A percentile compares a stretch with the other conserved stretches of the same genome.
Conservation (phyloP, 768 basidiomycete species). For the Gloeophyllum trabeum region DNA sequence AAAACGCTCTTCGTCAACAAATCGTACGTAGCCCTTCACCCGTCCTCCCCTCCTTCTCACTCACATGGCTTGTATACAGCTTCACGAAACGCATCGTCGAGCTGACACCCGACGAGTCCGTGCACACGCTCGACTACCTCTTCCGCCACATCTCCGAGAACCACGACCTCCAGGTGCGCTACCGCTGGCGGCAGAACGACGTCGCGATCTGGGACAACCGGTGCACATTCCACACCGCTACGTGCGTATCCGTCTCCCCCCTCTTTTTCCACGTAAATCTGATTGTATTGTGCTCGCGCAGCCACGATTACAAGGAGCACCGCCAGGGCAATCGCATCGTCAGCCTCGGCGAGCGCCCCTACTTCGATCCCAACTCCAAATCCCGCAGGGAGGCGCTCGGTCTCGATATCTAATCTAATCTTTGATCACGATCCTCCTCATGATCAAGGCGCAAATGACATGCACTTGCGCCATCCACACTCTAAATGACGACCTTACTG, state of each 20-base stretch:
- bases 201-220: conserved; percentile 57
- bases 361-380: conserved; percentile 28
- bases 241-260: conserved; percentile 6
- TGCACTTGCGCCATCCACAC: too few relatives aligned
- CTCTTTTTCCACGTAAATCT: background rate
- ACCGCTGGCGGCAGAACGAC: conserved; percentile 38
- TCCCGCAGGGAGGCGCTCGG: conserved; percentile 24
- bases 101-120: conserved; percentile 41
- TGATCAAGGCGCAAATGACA: too few relatives aligned
- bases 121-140: conserved; percentile 36
- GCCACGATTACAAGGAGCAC: conserved; percentile 21
- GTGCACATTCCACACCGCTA: conserved; percentile 32
- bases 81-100: conserved; percentile 48
- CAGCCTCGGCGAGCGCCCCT: conserved; percentile 41
- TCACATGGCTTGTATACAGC: conserved; percentile 11
- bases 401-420: background rate
- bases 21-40: conserved; percentile 17
- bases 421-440: too few relatives aligned
- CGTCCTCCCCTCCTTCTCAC: background rate
- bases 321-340: conserved; percentile 42
- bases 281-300: background rate
- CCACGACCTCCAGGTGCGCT: conserved; percentile 46
- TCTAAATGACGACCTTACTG: too few relatives aligned
- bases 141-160: conserved; percentile 39
- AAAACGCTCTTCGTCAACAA: conserved; percentile 46